Conservation (phyloP, 192 early-diverging fungal species). For the Coemansia sp. region DNA sequence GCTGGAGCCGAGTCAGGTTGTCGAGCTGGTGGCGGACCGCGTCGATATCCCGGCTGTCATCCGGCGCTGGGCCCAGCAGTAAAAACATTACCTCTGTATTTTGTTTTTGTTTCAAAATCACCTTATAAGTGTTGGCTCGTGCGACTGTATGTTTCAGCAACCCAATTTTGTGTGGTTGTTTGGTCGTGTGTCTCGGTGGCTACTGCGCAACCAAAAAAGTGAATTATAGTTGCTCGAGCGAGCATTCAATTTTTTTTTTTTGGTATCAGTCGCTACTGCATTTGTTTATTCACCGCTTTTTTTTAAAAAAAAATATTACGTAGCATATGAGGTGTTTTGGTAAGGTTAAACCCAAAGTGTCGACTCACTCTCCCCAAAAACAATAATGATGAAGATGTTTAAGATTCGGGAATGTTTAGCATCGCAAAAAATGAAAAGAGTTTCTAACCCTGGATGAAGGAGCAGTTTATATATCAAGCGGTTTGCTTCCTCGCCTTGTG, state of each 20-base stretch:
- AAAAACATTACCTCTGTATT: too few relatives aligned
- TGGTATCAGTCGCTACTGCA: constrained; percentile 1
- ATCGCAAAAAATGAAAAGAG: too few relatives aligned
- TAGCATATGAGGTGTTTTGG: background rate
- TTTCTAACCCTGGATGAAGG: background rate
- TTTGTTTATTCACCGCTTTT: too few relatives aligned
- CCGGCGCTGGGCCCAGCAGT: constrained; percentile 60
- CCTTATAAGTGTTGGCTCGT: too few relatives aligned
- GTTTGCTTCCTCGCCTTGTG: background rate
- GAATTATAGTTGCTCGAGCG: background rate
- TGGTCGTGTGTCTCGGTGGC: background rate
- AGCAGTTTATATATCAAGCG: background rate
- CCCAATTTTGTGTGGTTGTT: too few relatives aligned
- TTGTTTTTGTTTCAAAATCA: too few relatives aligned
- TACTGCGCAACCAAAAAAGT: background rate
- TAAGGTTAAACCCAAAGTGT: background rate
- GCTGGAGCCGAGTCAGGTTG: constrained; percentile 67
- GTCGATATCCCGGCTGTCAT: constrained; percentile 62
- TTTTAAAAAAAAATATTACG: too few relatives aligned
- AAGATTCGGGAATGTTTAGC: too few relatives aligned
- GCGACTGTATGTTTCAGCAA: background rate
- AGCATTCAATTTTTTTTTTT: background rate
- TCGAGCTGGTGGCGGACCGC: constrained; percentile 59
- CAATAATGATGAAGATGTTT: background rate
- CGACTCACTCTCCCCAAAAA: background rate